These are phyloP conservation scores for Allium fistulosum DNA, from an alignment of 106 monocot species.

Conservation along the genomic window DNA sequence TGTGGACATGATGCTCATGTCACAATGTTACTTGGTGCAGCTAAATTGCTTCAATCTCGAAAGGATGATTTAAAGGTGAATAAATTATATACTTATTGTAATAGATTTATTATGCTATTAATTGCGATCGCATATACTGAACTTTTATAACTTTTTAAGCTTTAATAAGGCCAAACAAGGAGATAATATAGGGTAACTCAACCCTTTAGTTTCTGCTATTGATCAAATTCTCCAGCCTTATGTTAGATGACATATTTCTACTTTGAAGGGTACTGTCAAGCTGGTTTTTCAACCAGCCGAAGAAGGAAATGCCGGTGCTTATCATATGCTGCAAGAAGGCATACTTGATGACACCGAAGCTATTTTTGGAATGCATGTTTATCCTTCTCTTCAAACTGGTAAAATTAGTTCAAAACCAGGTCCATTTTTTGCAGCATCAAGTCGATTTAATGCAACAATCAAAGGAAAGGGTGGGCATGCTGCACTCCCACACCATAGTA, in stretches of 20 bases:
- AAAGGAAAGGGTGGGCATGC: slow-evolving; percentile 42
- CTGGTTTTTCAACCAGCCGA: slow-evolving; percentile 71
- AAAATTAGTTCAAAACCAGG: slow-evolving; percentile 40
- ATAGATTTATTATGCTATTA: too few relatives aligned
- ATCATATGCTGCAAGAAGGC: slow-evolving; percentile 43
- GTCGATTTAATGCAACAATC: slow-evolving; percentile 27
- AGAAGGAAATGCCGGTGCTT: slow-evolving; percentile 45
- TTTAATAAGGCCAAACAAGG: too few relatives aligned
- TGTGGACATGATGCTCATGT: slow-evolving; percentile 95
- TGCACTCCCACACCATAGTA: slow-evolving; percentile 8
- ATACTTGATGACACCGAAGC: slow-evolving; percentile 30
- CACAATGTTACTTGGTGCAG: slow-evolving; percentile 89
- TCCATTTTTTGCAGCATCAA: slow-evolving; percentile 30
- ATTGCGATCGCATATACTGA: too few relatives aligned
- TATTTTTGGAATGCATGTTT: slow-evolving; percentile 55
- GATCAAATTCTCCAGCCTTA: too few relatives aligned
- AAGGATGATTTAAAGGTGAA: too few relatives aligned
- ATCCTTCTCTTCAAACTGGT: slow-evolving; percentile 21
- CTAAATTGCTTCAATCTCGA: slow-evolving; percentile 10
- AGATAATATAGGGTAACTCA: too few relatives aligned
- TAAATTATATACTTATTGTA: too few relatives aligned
- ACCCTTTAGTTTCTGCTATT: too few relatives aligned
- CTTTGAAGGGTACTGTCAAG: slow-evolving; percentile 46
- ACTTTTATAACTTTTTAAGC: too few relatives aligned
- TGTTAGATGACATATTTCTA: too few relatives aligned